phyloP scores from a whole-genome alignment of 306 rosid species.

The Cucurbita maxima region DNA sequence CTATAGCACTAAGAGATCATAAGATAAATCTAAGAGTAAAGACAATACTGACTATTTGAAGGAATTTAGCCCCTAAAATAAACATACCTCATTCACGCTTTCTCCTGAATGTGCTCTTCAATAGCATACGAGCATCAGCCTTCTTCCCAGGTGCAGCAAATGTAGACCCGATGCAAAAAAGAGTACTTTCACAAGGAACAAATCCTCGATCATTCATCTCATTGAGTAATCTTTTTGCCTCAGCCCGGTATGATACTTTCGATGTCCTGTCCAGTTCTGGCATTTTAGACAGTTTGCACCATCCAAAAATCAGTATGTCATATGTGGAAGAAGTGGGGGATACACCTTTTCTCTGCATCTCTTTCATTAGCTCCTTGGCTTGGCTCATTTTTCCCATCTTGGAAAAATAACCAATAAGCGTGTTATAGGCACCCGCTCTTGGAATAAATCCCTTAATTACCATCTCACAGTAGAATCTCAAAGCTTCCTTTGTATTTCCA shows the following conservation, averaged over 20 bases:
- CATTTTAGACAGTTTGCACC: constrained; percentile 51
- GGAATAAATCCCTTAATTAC: constrained; percentile 67
- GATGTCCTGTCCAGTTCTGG: constrained; percentile 44
- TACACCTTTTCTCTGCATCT: constrained; percentile 61
- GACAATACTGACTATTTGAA: neutral
- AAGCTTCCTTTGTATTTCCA: constrained; percentile 51
- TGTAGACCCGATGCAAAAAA: constrained; percentile 34
- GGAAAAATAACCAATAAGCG: constrained; percentile 66
- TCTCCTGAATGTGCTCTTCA: constrained; percentile 35
- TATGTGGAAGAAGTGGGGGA: constrained; percentile 71
- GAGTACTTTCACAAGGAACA: constrained; percentile 54
- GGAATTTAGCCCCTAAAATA: neutral
- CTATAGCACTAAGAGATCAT: neutral
- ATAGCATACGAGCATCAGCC: constrained; percentile 45
- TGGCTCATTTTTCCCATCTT: constrained; percentile 71
- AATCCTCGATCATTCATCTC: constrained; percentile 66
- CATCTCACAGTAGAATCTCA: constrained; percentile 74
- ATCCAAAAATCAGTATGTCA: constrained; percentile 65
- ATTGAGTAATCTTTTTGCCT: constrained; percentile 53
- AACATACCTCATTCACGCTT: constrained; percentile 22
- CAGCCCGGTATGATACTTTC: constrained; percentile 35
- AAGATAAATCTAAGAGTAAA: neutral
- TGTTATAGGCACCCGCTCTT: constrained; percentile 55
- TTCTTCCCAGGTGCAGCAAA: constrained; percentile 60
- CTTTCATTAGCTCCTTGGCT: constrained; percentile 82